These are phyloP conservation scores for Plantago lanceolata DNA, from an alignment of 305 asterid genomes.

Conservation along the genomic window DNA sequence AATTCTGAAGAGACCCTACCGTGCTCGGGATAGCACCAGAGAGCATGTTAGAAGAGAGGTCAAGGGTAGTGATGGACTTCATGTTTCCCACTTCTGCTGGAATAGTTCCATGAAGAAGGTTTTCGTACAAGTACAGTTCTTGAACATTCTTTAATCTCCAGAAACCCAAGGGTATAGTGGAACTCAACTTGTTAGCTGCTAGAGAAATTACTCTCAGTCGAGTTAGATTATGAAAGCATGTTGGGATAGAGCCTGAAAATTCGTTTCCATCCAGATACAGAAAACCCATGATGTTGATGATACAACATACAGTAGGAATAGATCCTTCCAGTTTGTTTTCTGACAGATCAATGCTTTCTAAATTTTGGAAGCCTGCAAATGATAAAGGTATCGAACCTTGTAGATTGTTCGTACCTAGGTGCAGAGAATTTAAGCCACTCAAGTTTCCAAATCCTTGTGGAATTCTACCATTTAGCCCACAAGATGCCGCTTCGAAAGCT, in stretches of 20 bases:
- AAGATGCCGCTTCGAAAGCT: conserved; percentile 23
- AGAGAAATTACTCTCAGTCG: conserved; percentile 21
- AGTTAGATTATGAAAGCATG: conserved; percentile 25
- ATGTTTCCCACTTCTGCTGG: conserved; percentile 30
- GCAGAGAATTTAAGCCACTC: conserved; percentile 27
- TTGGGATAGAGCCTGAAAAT: conserved; percentile 31
- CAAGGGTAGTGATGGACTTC: conserved; percentile 23
- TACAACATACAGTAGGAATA: conserved; percentile 24
- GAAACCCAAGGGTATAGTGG: conserved; percentile 25
- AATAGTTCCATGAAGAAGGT: conserved; percentile 27
- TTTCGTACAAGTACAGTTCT: conserved; percentile 28
- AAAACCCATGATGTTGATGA: conserved; percentile 24
- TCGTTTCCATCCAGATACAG: conserved; percentile 31
- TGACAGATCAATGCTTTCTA: conserved; percentile 28
- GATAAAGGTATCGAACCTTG: conserved; percentile 27
- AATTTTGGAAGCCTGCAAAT: conserved; percentile 18
- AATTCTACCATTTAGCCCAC: conserved; percentile 30
- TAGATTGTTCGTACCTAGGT: conserved; percentile 21
- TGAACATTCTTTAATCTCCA: conserved; percentile 30
- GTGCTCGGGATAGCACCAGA: conserved; percentile 29
- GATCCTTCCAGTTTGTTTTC: conserved; percentile 24
- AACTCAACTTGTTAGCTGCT: conserved; percentile 28
- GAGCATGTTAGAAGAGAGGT: conserved; percentile 32
- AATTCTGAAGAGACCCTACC: conserved; percentile 28
- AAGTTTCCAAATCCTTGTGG: conserved; percentile 36